Evolutionary conservation across 2,329 filamentous ascomycete genomes (phyloP), one percentile per base, ranked within the genome.

Genomic region (Rhexocercosporidium sp.): DNA sequence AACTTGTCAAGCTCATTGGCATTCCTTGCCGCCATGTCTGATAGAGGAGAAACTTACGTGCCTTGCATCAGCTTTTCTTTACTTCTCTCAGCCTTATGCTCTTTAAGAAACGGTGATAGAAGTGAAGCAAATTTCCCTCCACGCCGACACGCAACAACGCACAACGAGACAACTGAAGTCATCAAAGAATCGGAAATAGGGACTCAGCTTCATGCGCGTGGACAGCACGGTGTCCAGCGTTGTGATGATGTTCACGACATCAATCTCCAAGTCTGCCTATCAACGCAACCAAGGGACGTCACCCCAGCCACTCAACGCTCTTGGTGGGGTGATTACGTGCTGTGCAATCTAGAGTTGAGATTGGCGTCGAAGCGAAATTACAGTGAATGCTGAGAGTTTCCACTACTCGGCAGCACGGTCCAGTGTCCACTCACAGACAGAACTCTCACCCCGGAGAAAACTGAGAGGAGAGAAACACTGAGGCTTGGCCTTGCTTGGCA

Each of bases 331-430:
- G 54, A 59, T 71, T 70, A 67, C 69, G 69, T 72, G 65, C 66
- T 62, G 60, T 62, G 56, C 65, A 56, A 66, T 67, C 54, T 67
- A 44, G 31, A 59, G 61, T 57, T 57, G 66, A 70, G 59, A 71
- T 70, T 71, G 65, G 67, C 54, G 64, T 54, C 47, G 54, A 69
- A 65, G 66, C 71, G 70, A 71, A 67, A 73, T 71, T 69, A 49
- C 63, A 64, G 44, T 44, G 34, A 41, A 31, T 16, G 41, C 12
- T 29, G 18, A 44, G 31, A 39, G 64, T 64, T 70, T 70, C 68
- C 27, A 66, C 34, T 61, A 64, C 25, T 60, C 41, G 34, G 54
- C 63, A 61, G 65, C 54, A 65, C 59, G 60, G 54, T 47, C 49
- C 27, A 54, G n/a, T n/a, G n/a, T n/a, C n/a, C n/a, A 34, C 14